phyloP scores from a whole-genome alignment of 768 basidiomycete genomes.

The Termitomyces bulborhizus region DNA sequence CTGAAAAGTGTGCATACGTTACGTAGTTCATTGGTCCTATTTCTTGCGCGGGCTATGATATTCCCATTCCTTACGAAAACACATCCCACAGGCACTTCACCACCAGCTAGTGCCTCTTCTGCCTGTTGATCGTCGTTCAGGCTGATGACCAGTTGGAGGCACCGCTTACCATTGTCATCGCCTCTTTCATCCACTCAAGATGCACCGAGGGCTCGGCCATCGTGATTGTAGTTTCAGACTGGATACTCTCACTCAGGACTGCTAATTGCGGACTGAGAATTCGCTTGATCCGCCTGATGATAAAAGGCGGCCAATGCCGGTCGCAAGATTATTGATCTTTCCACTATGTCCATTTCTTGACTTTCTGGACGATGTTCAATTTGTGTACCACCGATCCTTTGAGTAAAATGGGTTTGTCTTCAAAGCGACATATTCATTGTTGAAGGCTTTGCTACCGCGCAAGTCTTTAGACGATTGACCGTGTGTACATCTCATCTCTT shows the following conservation, averaged over 20 bases:
- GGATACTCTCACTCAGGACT: neutral
- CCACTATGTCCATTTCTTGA: neutral
- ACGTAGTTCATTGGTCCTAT: constrained; percentile 88
- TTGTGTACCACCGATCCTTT: neutral
- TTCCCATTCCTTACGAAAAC: constrained; percentile 79
- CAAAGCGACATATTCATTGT: neutral
- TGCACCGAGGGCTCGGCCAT: constrained; percentile 21
- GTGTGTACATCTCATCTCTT: neutral
- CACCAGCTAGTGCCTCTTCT: constrained; percentile 75
- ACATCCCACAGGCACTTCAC: constrained; percentile 96
- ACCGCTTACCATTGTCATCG: constrained; percentile 68
- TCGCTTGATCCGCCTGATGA: neutral
- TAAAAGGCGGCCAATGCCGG: too few species aligned
- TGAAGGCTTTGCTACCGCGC: neutral
- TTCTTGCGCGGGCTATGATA: constrained; percentile 82
- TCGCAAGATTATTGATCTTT: neutral
- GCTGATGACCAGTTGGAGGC: neutral
- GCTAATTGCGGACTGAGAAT: neutral
- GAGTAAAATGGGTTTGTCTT: neutral
- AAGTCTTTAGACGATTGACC: neutral
- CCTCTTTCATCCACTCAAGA: constrained; percentile 74
- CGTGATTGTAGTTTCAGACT: neutral
- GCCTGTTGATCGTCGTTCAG: constrained; percentile 40
- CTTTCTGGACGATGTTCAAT: neutral
- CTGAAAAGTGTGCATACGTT: constrained; percentile 53